Percentiles rank a stretch among this genome's conserved stretches.
Conservation (phyloP, 495 filamentous ascomycete genomes). For the Aspergillus leporis region DNA sequence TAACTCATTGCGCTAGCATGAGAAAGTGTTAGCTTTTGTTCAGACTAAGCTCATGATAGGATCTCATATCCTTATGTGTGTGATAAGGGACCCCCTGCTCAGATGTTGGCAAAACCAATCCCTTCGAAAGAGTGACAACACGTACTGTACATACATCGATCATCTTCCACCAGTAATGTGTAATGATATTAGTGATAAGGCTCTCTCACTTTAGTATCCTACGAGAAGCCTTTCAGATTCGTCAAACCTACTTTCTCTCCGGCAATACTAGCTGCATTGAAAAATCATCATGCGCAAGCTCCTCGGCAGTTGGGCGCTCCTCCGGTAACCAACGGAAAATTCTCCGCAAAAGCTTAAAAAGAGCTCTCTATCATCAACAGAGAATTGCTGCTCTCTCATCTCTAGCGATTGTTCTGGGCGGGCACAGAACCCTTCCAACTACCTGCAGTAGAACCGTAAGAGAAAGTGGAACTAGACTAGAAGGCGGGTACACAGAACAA, state of each 20-base stretch:
- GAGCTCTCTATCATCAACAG: constrained; percentile 25
- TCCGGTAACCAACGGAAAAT: constrained; percentile 40
- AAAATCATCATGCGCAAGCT: constrained; percentile 31
- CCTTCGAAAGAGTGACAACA: too few relatives aligned
- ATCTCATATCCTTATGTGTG: too few relatives aligned
- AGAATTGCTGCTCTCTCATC: constrained; percentile 15
- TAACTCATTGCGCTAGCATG: too few relatives aligned
- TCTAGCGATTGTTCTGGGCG: constrained; percentile 25
- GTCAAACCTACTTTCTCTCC: background rate
- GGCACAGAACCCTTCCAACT: constrained; percentile 27
- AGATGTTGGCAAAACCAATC: too few relatives aligned
- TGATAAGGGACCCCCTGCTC: too few relatives aligned
- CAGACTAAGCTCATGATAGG: too few relatives aligned
- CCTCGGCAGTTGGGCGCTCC: constrained; percentile 34
- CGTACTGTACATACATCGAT: too few relatives aligned
- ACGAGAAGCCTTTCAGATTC: too few relatives aligned
- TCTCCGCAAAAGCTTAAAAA: constrained; percentile 30
- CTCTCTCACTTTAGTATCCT: too few relatives aligned
- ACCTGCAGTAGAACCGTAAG: constrained; percentile 14
- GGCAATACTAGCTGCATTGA: constrained; percentile 17
- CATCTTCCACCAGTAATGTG: too few relatives aligned
- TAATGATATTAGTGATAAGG: background rate
- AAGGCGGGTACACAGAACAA: background rate
- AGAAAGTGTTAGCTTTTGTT: too few relatives aligned
- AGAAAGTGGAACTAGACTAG: background rate